These are phyloP conservation scores for Fraxinus nigra DNA, from an alignment of 305 asterid genomes.

Conservation along the genomic window DNA sequence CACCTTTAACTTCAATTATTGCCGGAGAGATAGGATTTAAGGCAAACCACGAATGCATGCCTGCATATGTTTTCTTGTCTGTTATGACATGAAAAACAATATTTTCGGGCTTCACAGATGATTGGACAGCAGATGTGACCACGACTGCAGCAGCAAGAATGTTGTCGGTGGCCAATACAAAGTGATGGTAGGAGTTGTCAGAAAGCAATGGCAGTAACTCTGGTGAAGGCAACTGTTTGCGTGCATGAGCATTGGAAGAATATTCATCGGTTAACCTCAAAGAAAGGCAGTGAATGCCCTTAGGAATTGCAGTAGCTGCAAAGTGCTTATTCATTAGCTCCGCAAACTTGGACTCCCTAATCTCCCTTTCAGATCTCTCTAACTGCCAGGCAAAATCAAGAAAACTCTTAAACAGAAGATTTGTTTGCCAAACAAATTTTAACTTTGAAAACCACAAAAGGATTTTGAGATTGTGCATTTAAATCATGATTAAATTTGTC, in stretches of 20 bases:
- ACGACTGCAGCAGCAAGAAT: conserved; percentile 97
- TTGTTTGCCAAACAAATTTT: conserved; percentile 10
- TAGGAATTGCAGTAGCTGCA: conserved; percentile 93
- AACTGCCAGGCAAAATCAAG: conserved; percentile 48
- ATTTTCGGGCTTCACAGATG: conserved; percentile 69
- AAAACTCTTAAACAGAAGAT: conserved; percentile 9
- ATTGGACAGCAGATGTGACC: conserved; percentile 75
- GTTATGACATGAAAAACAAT: conserved; percentile 96
- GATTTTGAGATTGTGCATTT: neutral
- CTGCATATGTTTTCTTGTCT: conserved; percentile 99
- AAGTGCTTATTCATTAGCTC: conserved; percentile 92
- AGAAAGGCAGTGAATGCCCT: conserved; percentile 88
- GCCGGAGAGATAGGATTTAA: conserved; percentile 85
- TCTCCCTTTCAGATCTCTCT: conserved; percentile 90
- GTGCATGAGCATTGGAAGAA: conserved; percentile 98
- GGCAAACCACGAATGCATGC: conserved; percentile 99
- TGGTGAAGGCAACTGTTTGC: conserved; percentile 96
- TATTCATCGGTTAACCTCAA: conserved; percentile 91
- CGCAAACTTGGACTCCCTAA: conserved; percentile 76
- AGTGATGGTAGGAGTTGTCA: conserved; percentile 84
- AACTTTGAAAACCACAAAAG: conserved; percentile 7
- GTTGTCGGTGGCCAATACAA: conserved; percentile 90
- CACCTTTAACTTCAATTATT: conserved; percentile 91
- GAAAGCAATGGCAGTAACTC: conserved; percentile 94
- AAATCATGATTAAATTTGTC: neutral